Evolutionary conservation across 805 yeast species (phyloP).

Genomic region (Clavispora fructus): DNA sequence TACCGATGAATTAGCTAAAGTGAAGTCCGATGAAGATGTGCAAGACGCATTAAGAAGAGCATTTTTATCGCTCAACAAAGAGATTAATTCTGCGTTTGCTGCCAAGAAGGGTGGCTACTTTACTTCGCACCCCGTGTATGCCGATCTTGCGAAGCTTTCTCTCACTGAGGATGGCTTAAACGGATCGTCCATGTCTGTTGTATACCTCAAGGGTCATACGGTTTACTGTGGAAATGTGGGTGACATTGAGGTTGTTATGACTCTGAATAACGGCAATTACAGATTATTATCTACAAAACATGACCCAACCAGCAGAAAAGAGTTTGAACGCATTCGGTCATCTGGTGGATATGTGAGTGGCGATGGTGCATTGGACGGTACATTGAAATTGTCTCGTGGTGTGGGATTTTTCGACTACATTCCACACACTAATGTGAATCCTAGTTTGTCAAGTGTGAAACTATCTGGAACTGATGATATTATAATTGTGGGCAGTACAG

Average conservation of each 20-base stretch:
- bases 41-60: conserved; percentile 78
- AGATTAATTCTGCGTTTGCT: conserved; percentile 60
- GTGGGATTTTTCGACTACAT: conserved; percentile 83
- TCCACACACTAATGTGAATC: conserved; percentile 87
- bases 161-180: conserved; percentile 63
- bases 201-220: conserved; percentile 66
- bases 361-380: conserved; percentile 81
- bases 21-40: conserved; percentile 41
- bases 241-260: conserved; percentile 76
- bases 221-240: conserved; percentile 87
- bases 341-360: conserved; percentile 89
- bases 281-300: conserved; percentile 70
- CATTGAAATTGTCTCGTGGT: conserved; percentile 78
- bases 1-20: conserved; percentile 56
- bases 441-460: conserved; percentile 61
- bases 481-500: conserved; percentile 76
- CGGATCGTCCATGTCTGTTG: conserved; percentile 81
- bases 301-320: conserved; percentile 72
- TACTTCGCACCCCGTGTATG: conserved; percentile 33
- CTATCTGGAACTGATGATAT: conserved; percentile 72
- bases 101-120: conserved; percentile 39
- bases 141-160: conserved; percentile 46
- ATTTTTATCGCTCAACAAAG: conserved; percentile 74
- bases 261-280: conserved; percentile 78
- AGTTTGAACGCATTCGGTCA: conserved; percentile 81